phyloP scores from a whole-genome alignment of 2,329 filamentous ascomycete species.

The Aureobasidium sp. region DNA sequence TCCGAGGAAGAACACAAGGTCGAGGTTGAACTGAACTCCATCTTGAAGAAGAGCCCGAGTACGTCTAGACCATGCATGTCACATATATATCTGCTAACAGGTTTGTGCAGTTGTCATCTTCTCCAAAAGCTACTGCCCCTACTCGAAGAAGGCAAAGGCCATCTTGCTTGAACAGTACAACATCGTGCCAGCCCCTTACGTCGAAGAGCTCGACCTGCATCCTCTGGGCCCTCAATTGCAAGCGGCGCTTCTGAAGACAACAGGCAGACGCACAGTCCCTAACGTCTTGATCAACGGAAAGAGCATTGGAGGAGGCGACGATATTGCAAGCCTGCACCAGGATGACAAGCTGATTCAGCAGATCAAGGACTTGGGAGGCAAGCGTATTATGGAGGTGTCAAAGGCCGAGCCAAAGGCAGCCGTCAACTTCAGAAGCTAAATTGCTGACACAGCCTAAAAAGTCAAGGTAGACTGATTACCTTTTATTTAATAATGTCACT shows the following conservation, averaged over 20 bases:
- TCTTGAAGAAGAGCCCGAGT: conserved; percentile 59
- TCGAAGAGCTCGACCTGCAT: conserved; percentile 86
- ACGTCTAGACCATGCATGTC: conserved; percentile 16
- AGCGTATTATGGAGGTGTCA: conserved; percentile 44
- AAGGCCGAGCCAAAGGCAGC: conserved; percentile 29
- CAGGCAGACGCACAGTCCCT: conserved; percentile 78
- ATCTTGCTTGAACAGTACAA: conserved; percentile 78
- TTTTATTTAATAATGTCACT: not conserved
- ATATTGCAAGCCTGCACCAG: conserved; percentile 61
- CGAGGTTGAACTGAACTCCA: conserved; percentile 65
- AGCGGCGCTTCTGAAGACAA: conserved; percentile 61
- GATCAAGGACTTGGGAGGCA: conserved; percentile 66
- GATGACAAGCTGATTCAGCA: conserved; percentile 61
- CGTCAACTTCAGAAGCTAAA: conserved; percentile 8
- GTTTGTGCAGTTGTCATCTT: conserved; percentile 65
- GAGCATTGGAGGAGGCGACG: conserved; percentile 86
- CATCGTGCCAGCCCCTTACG: conserved; percentile 73
- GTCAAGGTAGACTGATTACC: not conserved
- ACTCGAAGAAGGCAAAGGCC: conserved; percentile 75
- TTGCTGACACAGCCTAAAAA: not conserved
- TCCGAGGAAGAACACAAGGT: conserved; percentile 57
- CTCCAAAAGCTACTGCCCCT: conserved; percentile 88
- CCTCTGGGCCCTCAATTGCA: conserved; percentile 68
- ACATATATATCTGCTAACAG: not conserved
- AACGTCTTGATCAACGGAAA: conserved; percentile 84